Conservation (phyloP, 2,329 filamentous ascomycete species). For the Scytalidium lignicola region DNA sequence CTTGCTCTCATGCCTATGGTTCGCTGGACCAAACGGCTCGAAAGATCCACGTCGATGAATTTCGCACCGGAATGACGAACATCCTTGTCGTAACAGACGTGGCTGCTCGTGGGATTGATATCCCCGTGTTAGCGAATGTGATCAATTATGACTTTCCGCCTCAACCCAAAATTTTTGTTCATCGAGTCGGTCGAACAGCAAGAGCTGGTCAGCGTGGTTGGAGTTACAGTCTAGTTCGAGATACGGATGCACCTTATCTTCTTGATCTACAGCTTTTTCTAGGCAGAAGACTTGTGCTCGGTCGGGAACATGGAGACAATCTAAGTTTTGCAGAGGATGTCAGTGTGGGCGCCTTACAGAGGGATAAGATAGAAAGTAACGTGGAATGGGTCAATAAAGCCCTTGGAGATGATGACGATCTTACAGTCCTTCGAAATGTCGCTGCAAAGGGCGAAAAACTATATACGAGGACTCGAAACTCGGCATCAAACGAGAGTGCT, state of each 20-base stretch:
- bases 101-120: constrained; percentile 94
- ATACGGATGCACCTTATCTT: constrained; percentile 85
- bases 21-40: constrained; percentile 90
- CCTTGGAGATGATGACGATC: constrained; percentile 68
- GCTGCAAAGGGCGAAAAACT: constrained; percentile 86
- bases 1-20: constrained; percentile 91
- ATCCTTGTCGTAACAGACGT: constrained; percentile 96
- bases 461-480: constrained; percentile 83
- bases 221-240: constrained; percentile 88
- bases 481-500: constrained; percentile 84
- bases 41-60: constrained; percentile 86
- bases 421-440: constrained; percentile 65
- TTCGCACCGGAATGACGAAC: constrained; percentile 77
- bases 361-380: constrained; percentile 67
- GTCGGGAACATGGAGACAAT: constrained; percentile 53
- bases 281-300: constrained; percentile 74
- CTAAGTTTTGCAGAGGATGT: constrained; percentile 78
- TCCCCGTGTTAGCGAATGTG: constrained; percentile 90
- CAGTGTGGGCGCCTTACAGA: constrained; percentile 69
- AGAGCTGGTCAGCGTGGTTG: constrained; percentile 89
- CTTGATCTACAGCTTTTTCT: constrained; percentile 93
- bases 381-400: constrained; percentile 82
- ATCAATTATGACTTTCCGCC: constrained; percentile 99
- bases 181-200: constrained; percentile 92
- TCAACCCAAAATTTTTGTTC: constrained; percentile 94